Evolutionary conservation across 2,329 filamentous ascomycete species (phyloP), one percentile per base, ranked within the genome.

Genomic region (Diaporthe velutina): DNA sequence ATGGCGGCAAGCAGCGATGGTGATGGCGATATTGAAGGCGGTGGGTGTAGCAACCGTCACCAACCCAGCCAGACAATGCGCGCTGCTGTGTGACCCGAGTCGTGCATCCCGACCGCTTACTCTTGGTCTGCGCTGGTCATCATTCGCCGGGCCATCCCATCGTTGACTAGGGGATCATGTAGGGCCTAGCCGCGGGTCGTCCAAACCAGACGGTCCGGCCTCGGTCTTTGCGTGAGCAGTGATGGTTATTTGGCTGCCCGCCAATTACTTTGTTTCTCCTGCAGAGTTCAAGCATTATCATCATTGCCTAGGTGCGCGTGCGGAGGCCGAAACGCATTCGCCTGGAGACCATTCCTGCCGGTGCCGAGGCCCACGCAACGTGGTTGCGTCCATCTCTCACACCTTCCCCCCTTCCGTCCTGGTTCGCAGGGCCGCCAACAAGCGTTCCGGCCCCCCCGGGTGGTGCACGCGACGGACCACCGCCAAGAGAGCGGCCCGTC

Each of bases 91-190:
- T 28, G 40, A 64, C 22, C 45, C 64, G 45, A 67, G 45, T 67
- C 45, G 64, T 67, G 30, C 30, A n/a, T 35, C 42, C 30, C 38
- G 40, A 42, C 38, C 58, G 58, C 12, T 42, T 28, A 15, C 25
- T 45, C 10, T 19, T 61, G 17, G 28, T 22, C 25, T 64, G 50
- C n/a, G 6, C n/a, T 54, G 50, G 33, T 7, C 40, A 33, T 6
- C 22, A 45, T 50, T 50, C 42, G 61, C 61, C 61, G 42, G 42
- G 42, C 42, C 61, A 66, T 66, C 42, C 61, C 42, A 66, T 66
- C 25, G 19, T 25, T 22, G 35, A 38, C 25, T 38, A 25, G 9
- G 42, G 19, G 19, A 52, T 19, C 12, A 10, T 52, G 22, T 52
- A 42, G 45, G 61, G 30, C 45, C 45, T 40, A 67, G 33, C 61